Percentiles rank a stretch among this genome's conserved stretches.
Conservation (phyloP, 257 asterid species). For the Capsicum pubescens region DNA sequence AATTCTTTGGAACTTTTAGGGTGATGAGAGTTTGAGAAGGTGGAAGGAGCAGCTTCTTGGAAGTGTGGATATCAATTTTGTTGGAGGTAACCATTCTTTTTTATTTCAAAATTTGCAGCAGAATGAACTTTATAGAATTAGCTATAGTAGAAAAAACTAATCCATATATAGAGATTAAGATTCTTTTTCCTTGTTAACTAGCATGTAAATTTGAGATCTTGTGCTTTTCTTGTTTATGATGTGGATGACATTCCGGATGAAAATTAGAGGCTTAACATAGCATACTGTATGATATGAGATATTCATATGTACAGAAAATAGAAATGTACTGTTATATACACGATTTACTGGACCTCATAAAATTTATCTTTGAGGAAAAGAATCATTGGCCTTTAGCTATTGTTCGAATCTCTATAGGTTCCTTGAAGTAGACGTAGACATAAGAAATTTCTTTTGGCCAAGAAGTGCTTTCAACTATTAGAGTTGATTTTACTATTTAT, state of each 20-base stretch:
- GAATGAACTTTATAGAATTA: background rate
- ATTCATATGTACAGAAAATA: background rate
- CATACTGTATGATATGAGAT: background rate
- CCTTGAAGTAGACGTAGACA: background rate
- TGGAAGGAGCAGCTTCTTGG: constrained; percentile 83
- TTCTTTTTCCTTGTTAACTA: no score
- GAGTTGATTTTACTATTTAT: background rate
- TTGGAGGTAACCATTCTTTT: constrained; percentile 50
- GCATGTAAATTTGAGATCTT: background rate
- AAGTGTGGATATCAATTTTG: constrained; percentile 57
- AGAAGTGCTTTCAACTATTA: background rate
- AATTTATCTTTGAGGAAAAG: no score
- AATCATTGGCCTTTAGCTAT: no score
- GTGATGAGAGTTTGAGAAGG: constrained; percentile 76
- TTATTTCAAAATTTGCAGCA: background rate
- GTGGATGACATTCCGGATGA: background rate
- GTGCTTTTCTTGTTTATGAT: constrained; percentile 21
- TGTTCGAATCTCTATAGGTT: no score
- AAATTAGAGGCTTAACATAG: no score
- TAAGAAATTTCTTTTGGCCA: background rate
- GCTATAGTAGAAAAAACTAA: background rate
- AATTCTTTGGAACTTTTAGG: constrained; percentile 39
- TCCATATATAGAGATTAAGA: background rate
- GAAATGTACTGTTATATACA: background rate
- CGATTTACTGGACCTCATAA: no score